Conservation (phyloP, 768 basidiomycete species). For the Dioszegia aurantiaca region DNA sequence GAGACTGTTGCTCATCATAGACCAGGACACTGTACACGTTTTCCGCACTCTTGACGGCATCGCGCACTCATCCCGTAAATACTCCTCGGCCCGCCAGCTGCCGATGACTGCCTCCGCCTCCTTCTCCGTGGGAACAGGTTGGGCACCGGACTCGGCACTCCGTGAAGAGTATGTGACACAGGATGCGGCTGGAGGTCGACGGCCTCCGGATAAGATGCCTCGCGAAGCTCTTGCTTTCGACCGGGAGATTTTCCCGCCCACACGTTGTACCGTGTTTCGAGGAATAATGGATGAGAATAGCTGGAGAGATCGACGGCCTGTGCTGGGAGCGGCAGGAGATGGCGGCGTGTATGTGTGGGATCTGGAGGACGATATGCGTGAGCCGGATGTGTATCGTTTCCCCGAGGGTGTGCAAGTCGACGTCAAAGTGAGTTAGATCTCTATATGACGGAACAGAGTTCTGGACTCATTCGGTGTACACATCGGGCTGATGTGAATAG, state of each 20-base stretch:
- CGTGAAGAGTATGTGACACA: neutral
- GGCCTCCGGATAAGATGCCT: neutral
- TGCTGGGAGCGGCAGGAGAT: neutral
- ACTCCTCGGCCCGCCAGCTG: neutral
- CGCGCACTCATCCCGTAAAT: constrained; percentile 15
- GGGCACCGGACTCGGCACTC: neutral
- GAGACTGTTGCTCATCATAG: too few species aligned
- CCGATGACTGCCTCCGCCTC: neutral
- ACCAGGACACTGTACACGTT: too few species aligned
- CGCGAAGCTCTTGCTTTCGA: neutral
- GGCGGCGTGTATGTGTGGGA: neutral
- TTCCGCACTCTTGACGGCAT: constrained; percentile 26
- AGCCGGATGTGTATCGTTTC: neutral
- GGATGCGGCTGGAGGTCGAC: neutral
- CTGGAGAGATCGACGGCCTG: neutral
- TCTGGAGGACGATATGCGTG: neutral
- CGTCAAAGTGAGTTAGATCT: neutral
- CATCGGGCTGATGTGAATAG: neutral
- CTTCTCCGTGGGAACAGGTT: neutral
- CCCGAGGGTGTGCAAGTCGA: neutral
- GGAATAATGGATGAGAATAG: neutral
- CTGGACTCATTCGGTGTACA: too few species aligned
- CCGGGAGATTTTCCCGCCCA: neutral
- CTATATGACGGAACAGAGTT: neutral
- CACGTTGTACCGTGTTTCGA: too few species aligned